Conservation (phyloP, 75 land plant genomes). For the Sequoiadendron giganteum region DNA sequence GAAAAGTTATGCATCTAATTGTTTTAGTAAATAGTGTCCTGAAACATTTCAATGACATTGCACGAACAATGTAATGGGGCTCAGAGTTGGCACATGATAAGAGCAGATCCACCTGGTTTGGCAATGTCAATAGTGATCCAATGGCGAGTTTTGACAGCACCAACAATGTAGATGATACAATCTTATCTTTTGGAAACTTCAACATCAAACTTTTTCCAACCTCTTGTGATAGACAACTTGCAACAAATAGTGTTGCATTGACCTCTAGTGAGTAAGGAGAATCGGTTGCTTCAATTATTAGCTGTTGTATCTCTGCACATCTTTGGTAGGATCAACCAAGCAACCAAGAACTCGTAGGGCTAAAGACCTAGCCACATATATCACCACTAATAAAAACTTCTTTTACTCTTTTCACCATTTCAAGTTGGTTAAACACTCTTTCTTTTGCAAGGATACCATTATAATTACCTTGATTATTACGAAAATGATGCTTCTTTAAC, state of each 20-base stretch:
- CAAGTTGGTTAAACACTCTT: slow-evolving; percentile 47
- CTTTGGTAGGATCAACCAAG: slow-evolving; percentile 66
- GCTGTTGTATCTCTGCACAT: slow-evolving; percentile 57
- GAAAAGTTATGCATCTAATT: slow-evolving; percentile 4
- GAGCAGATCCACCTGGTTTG: slow-evolving; percentile 61
- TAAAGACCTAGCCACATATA: slow-evolving; percentile 53
- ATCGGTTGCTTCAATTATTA: slow-evolving; percentile 50
- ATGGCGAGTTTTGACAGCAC: too few relatives aligned
- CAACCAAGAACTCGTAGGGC: slow-evolving; percentile 77
- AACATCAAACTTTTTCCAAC: too few relatives aligned
- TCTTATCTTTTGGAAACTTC: too few relatives aligned
- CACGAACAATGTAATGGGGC: slow-evolving; percentile 26
- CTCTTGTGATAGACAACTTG: too few relatives aligned
- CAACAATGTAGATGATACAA: too few relatives aligned
- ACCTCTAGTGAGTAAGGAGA: slow-evolving; percentile 74
- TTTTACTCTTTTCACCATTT: slow-evolving; percentile 69
- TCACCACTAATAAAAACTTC: slow-evolving; percentile 62
- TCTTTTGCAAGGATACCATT: slow-evolving; percentile 48
- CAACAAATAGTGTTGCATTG: too few relatives aligned
- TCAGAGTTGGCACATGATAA: slow-evolving; percentile 40
- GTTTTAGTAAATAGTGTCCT: slow-evolving; percentile 18
- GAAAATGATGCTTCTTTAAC: slow-evolving; percentile 4
- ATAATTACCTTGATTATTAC: slow-evolving; percentile 10
- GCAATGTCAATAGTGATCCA: too few relatives aligned
- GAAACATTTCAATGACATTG: slow-evolving; percentile 46